Evolutionary conservation across 257 asterid genomes (phyloP), one percentile per base, ranked within the genome.

Genomic region (Solanum tarapatanum): DNA sequence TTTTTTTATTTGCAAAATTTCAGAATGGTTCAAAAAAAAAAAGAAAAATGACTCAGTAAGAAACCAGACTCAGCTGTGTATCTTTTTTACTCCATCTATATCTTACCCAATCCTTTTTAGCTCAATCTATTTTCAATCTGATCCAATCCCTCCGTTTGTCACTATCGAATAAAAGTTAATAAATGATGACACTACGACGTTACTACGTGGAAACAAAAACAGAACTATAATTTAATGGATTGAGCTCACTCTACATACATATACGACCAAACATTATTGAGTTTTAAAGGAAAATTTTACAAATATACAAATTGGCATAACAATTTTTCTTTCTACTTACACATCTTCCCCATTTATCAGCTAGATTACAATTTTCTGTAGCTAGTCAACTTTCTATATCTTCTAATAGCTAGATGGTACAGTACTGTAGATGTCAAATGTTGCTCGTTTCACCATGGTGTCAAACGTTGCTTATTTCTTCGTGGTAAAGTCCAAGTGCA

Each of bases 401-500:
- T 73, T 77, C 80, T 39, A 55, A 84, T 45, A 86, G 58, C 12
- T 70, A 28, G 45, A 85, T 83, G 48, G 39, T 43, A 84, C 62
- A 68, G 73, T 3, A 26, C 4, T 41, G 19, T 68, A 48, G 74
- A 87, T 64, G 36, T 90, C 89, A 82, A 79, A 86, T 36, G 82
- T 75, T 60, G 77, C 88, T 88, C 58, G 88, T 88, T 68, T 87
- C 91, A 88, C 86, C 88, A 74, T 82, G 85, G 55, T 64, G 36
- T 90, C 89, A 82, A 79, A 86, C 32, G 82, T 75, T 60, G 77
- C 88, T 88, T 55, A 89, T 87, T 72, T 86, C 90, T 90, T 88
- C 88, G 80, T 85, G 85, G 62, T 84, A 76, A 89, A 92, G 76
- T 84, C 93, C 98, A 86, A 94, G 91, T 36, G 93, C 95, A 88